Percentiles rank a stretch among this genome's conserved stretches.
These are phyloP conservation scores for Scleromitrula shiraiana DNA, from an alignment of 2,329 filamentous ascomycete species.

Conservation along the genomic window DNA sequence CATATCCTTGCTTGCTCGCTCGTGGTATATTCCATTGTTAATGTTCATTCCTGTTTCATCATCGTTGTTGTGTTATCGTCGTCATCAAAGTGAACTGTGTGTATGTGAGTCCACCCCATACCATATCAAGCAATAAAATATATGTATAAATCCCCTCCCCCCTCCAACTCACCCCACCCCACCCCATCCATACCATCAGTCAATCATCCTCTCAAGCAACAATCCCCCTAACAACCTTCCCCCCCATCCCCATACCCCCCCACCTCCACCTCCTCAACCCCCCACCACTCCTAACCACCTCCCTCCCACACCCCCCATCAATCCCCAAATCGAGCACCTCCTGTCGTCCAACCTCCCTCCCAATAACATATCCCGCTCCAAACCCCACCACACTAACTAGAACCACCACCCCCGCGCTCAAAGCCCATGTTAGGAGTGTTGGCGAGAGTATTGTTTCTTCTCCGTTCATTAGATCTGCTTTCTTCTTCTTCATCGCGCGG, in stretches of 20 bases:
- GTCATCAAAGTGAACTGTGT: too few relatives aligned
- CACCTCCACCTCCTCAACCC: conserved; percentile 26
- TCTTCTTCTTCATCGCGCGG: conserved; percentile 44
- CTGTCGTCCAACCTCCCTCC: conserved; percentile 56
- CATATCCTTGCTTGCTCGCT: too few relatives aligned
- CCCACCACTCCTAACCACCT: conserved; percentile 19
- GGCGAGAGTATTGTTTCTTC: conserved; percentile 43
- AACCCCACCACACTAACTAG: conserved; percentile 62
- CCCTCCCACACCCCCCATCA: conserved; percentile 23
- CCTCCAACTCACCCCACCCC: neutral
- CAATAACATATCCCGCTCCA: conserved; percentile 60
- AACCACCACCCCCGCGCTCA: conserved; percentile 59
- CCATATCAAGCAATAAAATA: too few relatives aligned
- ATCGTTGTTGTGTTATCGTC: too few relatives aligned
- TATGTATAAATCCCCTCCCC: too few relatives aligned
- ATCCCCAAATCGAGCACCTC: conserved; percentile 33
- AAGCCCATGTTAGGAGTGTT: conserved; percentile 54
- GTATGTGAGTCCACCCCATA: too few relatives aligned
- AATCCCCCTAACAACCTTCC: conserved; percentile 20
- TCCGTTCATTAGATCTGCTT: conserved; percentile 30
- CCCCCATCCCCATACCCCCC: too few relatives aligned
- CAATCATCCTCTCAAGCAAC: conserved; percentile 14
- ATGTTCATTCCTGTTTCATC: too few relatives aligned
- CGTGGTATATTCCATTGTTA: too few relatives aligned
- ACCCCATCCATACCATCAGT: neutral